Percentiles rank a stretch among this genome's conserved stretches.
These are phyloP conservation scores for Vanderwaltozyma tropicalis DNA, from an alignment of 805 yeast genomes.

Conservation along the genomic window DNA sequence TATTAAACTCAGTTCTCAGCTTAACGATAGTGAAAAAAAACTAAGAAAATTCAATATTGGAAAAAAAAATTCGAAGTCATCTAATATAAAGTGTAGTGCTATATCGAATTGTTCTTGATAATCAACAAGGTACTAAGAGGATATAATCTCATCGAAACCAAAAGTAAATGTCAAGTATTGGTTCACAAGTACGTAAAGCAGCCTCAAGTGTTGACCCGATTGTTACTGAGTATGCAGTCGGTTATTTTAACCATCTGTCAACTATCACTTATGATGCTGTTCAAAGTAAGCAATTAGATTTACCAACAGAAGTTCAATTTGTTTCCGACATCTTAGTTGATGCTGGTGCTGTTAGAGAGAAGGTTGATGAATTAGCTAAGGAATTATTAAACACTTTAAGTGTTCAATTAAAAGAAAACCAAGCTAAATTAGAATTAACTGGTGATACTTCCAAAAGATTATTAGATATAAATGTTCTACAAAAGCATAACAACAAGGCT, in stretches of 20 bases:
- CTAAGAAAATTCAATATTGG: too few species aligned
- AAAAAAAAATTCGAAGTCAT: too few species aligned
- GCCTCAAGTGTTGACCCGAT: slow-evolving; percentile 79
- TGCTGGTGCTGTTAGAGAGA: slow-evolving; percentile 69
- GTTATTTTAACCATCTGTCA: slow-evolving; percentile 79
- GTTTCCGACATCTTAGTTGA: slow-evolving; percentile 53
- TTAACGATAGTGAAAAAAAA: too few species aligned
- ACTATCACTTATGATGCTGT: slow-evolving; percentile 71
- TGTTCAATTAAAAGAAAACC: slow-evolving; percentile 50
- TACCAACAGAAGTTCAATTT: slow-evolving; percentile 58
- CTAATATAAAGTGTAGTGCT: too few species aligned
- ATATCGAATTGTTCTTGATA: too few species aligned
- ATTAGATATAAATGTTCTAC: slow-evolving; percentile 63
- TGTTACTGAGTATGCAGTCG: slow-evolving; percentile 81
- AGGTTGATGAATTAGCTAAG: slow-evolving; percentile 40
- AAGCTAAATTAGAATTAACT: slow-evolving; percentile 64
- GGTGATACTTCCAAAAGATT: slow-evolving; percentile 86
- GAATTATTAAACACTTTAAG: slow-evolving; percentile 40
- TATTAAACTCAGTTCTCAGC: too few species aligned
- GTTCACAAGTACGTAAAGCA: slow-evolving; percentile 67
- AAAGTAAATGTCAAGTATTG: slow-evolving; percentile 30
- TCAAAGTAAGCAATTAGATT: slow-evolving; percentile 59
- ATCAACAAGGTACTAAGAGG: background rate
- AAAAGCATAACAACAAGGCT: slow-evolving; percentile 50
- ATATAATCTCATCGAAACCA: too few species aligned